phyloP scores from a whole-genome alignment of 139 green algal genomes.

The Coelastrella sp. region DNA sequence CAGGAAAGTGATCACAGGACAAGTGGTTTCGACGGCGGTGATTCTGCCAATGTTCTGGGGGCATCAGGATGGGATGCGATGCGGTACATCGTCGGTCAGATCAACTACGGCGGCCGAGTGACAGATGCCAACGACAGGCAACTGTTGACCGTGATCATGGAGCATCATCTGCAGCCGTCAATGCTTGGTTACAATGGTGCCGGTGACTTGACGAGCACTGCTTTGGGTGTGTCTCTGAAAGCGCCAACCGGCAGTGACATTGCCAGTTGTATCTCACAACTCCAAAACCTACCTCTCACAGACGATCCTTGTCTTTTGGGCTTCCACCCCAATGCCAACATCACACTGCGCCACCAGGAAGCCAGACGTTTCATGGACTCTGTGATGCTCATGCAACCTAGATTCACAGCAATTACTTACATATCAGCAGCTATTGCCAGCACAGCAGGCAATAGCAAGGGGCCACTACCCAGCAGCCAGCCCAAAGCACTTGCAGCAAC shows the following conservation, averaged over 20 bases:
- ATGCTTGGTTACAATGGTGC: neutral
- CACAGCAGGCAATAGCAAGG: too few species aligned
- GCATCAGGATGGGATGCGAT: slow-evolving; percentile 57
- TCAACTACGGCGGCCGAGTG: slow-evolving; percentile 90
- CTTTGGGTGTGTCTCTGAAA: neutral
- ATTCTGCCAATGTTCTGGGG: neutral
- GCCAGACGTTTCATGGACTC: slow-evolving; percentile 58
- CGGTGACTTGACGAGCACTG: too few species aligned
- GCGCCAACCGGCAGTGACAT: slow-evolving; percentile 20
- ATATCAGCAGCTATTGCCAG: neutral
- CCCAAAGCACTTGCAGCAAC: neutral
- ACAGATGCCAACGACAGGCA: slow-evolving; percentile 88
- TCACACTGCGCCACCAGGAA: slow-evolving; percentile 75
- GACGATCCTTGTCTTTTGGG: slow-evolving; percentile 82
- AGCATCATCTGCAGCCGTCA: slow-evolving; percentile 59
- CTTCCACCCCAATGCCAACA: slow-evolving; percentile 85
- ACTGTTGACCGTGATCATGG: slow-evolving; percentile 74
- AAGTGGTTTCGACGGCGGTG: too few species aligned
- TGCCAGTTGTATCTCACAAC: slow-evolving; percentile 61
- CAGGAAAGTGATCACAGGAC: too few species aligned
- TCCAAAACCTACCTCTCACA: slow-evolving; percentile 60
- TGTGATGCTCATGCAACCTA: slow-evolving; percentile 76
- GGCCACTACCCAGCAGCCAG: neutral
- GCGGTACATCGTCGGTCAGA: slow-evolving; percentile 81
- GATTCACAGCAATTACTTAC: slow-evolving; percentile 9